Base-by-base conservation (phyloP, 2,329 filamentous ascomycete genomes). In the Phoma sp. region DNA sequence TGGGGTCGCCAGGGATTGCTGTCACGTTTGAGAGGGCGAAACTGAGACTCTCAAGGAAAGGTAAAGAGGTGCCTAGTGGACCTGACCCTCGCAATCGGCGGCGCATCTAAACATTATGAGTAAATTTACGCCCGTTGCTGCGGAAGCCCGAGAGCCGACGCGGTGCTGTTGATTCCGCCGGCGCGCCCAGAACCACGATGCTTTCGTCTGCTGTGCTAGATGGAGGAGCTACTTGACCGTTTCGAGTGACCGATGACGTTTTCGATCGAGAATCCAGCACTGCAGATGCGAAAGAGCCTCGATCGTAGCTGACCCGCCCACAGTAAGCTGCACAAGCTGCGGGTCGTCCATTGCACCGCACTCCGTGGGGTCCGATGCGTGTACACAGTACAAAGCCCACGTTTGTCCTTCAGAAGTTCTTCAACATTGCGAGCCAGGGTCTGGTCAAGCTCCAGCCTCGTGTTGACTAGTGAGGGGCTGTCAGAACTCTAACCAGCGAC, bases 181-280 rank as follows among this genome's bases (percentile, higher is more conserved):
- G 63, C 30, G 58, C 54, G 52, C 59, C 57, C 53, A 53, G 55
- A 67, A 55, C 39, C 58, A 60, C 64, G 58, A 66, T 61, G 63
- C 60, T 66, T 65, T 58, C 60, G 67, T 68, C 62, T 68, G 65
- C 64, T 60, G 52, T 67, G 66, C 67, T 67, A 65, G 56, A 65
- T 65, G 57, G 56, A 57, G 60, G 13, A 64, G 58, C 59, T 68
- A 55, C 71, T 67, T 71, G 70, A 60, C 71, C 69, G 45, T 59
- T 71, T 72, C 61, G 55, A 70, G 69, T 65, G 59, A 60, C 65
- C 67, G 51, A 73, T 74, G 71, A 74, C 70, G 69, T 65, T 57
- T 51, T 62, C 50, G 61, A 66, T 64, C 47, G 53, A 36, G 43
- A 29, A 13, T n/a, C 33, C n/a, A 22, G 27, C 29, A 48, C 50